Conservation (phyloP, 306 rosid species). For the Mimosa pudica region DNA sequence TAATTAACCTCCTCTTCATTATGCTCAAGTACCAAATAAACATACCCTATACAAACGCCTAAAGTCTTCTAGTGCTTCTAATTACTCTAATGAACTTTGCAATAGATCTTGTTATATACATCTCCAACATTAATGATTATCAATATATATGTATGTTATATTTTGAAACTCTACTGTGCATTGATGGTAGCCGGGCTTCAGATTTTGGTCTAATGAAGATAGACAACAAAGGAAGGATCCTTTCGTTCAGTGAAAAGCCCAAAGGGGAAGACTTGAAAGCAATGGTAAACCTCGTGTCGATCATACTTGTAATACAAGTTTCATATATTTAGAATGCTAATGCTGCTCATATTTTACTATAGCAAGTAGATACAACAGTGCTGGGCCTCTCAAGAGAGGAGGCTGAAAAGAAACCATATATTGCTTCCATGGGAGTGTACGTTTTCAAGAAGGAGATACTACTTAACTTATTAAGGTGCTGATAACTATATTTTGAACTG, state of each 20-base stretch:
- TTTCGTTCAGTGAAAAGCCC: slow-evolving; percentile 88
- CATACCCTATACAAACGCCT: background rate
- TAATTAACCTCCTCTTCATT: background rate
- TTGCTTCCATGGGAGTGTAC: slow-evolving; percentile 84
- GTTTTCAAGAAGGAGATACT: slow-evolving; percentile 78
- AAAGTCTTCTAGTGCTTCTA: background rate
- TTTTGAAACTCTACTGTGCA: slow-evolving; percentile 35
- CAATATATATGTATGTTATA: slow-evolving; percentile 7
- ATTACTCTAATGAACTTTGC: slow-evolving; percentile 4
- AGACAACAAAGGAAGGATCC: slow-evolving; percentile 70
- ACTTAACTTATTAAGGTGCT: slow-evolving; percentile 67
- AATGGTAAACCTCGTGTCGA: slow-evolving; percentile 54
- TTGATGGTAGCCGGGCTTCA: slow-evolving; percentile 84
- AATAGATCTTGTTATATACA: background rate
- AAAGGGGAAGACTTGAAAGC: slow-evolving; percentile 74
- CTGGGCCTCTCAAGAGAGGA: slow-evolving; percentile 66
- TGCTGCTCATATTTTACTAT: slow-evolving; percentile 25
- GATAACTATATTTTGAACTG: background rate
- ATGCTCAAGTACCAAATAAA: background rate
- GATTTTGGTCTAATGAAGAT: slow-evolving; percentile 98
- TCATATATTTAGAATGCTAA: slow-evolving; percentile 25
- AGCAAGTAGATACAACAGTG: slow-evolving; percentile 79
- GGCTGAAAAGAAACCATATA: slow-evolving; percentile 67
- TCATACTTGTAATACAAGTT: slow-evolving; percentile 1
- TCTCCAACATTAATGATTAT: slow-evolving; percentile 5